Base-by-base conservation (phyloP, 441 rosid genomes). In the Eruca vesicaria region DNA sequence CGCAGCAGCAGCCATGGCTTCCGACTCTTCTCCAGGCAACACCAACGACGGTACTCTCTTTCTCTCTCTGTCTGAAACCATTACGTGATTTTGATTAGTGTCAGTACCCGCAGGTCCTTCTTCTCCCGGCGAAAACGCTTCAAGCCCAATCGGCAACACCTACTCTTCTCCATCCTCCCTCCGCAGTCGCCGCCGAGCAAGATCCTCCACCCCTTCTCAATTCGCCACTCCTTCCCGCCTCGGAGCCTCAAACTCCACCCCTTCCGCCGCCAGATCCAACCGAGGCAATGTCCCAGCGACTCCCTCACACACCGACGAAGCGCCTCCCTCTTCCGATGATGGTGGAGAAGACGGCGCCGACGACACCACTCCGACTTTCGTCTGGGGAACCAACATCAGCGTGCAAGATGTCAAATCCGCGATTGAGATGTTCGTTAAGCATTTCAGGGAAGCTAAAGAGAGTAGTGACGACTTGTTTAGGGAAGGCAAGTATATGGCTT, bases 371-470 rank as follows among this genome's bases (percentile, higher is more conserved):
- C 97, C 97, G 43, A 90, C 96, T 23, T 93, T 84, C 68, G 99
- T 93, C 1, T 96, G 98, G 99, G 99, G 99, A 0, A 93, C 99
- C 9, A 96, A 96, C 68, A 90, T 93, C 66, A 93, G 97, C 33
- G 98, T 96, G 55, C 92, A 93, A 48, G 97, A 96, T 66, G 97
- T 93, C 9, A 93, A 96, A 70, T 82, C 87, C 1, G 94, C 97
- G 15, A 91, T 96, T 53, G 89, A 90, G 73, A 89, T 93, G 94
- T 96, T 94, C 58, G 80, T 94, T 60, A 90, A 87, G 88, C 86
- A 94, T 76, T 94, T 90, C 55, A 84, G 94, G 74, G 97, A 87
- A 74, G 80, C 73, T 11, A 76, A 35, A 53, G 76, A 83, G 81
- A 77, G 68, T 8, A 75, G 77, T 50, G 74, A 32, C 10, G 96